Conservation (phyloP, 148 eudicot genomes). For the Arbutus unedo region DNA sequence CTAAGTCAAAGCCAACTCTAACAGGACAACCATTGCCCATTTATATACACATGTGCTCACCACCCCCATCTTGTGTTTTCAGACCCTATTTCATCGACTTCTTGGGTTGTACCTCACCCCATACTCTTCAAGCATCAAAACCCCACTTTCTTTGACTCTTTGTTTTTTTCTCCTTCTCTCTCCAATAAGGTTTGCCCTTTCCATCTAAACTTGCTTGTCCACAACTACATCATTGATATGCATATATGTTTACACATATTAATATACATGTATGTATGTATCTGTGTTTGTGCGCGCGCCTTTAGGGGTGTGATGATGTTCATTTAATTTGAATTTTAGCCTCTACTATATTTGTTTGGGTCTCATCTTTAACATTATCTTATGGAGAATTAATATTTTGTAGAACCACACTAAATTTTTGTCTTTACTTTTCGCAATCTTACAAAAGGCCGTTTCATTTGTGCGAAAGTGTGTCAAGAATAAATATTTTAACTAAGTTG, state of each 20-base stretch:
- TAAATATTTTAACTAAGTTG: not conserved
- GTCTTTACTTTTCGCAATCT: not conserved
- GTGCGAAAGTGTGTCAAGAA: not conserved
- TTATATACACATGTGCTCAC: conserved; percentile 7
- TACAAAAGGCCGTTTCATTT: not conserved
- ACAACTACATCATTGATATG: not conserved
- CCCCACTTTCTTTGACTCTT: conserved; percentile 11
- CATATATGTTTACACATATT: not conserved
- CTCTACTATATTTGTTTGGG: too few relatives aligned
- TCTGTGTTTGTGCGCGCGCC: too few relatives aligned
- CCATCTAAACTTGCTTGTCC: not conserved
- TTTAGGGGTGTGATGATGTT: too few relatives aligned
- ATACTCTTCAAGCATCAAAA: not conserved
- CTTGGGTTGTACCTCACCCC: not conserved
- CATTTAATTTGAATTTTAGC: too few relatives aligned
- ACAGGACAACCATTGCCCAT: conserved; percentile 18
- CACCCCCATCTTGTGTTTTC: not conserved
- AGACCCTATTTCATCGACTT: conserved; percentile 7
- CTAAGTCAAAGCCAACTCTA: conserved; percentile 25
- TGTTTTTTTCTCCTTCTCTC: conserved; percentile 1
- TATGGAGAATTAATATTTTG: not conserved
- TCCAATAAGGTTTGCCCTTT: conserved; percentile 7
- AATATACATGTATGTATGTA: too few relatives aligned
- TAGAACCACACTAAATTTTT: not conserved
- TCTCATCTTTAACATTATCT: not conserved